Base-by-base conservation (phyloP, 805 yeast species). In the Starmera amethionina region DNA sequence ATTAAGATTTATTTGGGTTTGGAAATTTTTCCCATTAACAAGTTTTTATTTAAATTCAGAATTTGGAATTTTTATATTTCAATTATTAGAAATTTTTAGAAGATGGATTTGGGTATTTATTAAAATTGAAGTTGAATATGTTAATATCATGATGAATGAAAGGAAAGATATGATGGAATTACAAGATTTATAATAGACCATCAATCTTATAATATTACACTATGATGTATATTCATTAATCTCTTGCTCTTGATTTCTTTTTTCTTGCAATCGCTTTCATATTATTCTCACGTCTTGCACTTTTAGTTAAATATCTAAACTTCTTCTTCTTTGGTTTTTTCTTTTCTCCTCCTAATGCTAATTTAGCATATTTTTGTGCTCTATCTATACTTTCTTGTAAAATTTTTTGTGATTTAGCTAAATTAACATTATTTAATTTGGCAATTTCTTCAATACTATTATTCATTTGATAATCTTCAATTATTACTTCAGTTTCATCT, bases 41-140 rank as follows among this genome's bases (percentile, higher is more conserved):
- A 5, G 2, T 16, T 5, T 18, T 5, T 43, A 63, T 30, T 58
- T 54, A 35, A 60, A 62, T 19, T 67, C 73, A 19, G 83, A 74
- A 47, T 59, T 68, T 25, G 89, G 93, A 1, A 71, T 78, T 42
- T 81, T 83, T 46, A 60, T 73, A 10, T 63, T 86, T 41, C 93
- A 89, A 52, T 48, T 75, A 4, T 60, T 89, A 40, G 98, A 93
- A 56, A 66, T 93, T 7, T 48, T 80, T 8, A 71, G 98, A 62
- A 72, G 98, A 55, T 85, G 89, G 77, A 61, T 87, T 39, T 93
- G 99, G 99, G 75, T 88, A 34, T 72, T 85, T 45, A 65, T 90
- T 55, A 81, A 93, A 53, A 63, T 89, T 14, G 97, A 93, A 49
- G 75, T 82, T 28, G 97, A 90, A 55, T 44, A 45, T 35, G 41